Evolutionary conservation across 306 rosid species (phyloP).

Genomic region (Sesbania bispinosa): DNA sequence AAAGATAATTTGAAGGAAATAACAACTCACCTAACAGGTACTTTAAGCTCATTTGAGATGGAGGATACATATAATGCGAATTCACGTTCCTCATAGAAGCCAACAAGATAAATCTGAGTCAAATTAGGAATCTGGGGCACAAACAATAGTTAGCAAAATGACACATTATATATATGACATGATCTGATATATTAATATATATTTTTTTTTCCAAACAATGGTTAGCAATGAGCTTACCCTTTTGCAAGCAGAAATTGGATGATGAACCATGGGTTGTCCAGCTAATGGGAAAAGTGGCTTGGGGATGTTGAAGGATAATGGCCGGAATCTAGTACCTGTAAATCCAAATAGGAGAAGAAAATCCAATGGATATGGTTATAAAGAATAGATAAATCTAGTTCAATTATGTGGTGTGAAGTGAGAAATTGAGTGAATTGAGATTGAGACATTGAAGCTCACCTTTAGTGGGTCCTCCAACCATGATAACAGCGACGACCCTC

Average conservation of each 20-base stretch:
- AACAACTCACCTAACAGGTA: constrained; percentile 71
- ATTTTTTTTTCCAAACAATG: neutral
- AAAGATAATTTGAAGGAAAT: neutral
- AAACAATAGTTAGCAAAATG: neutral
- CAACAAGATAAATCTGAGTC: constrained; percentile 78
- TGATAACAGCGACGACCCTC: constrained; percentile 85
- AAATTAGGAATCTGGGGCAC: constrained; percentile 78
- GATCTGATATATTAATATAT: too few species aligned
- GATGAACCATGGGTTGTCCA: constrained; percentile 98
- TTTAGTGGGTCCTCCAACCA: constrained; percentile 99
- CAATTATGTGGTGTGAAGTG: neutral
- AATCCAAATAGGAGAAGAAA: neutral
- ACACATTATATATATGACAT: too few species aligned
- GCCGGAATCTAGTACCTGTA: constrained; percentile 92
- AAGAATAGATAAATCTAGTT: too few species aligned
- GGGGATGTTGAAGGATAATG: constrained; percentile 83
- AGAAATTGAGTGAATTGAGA: neutral
- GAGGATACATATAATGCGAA: constrained; percentile 79
- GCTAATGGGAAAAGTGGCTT: constrained; percentile 97
- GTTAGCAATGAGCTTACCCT: constrained; percentile 44
- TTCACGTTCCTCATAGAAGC: constrained; percentile 96
- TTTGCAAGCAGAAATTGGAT: constrained; percentile 94
- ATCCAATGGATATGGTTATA: too few species aligned
- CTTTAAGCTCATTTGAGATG: constrained; percentile 85
- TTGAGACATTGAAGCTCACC: constrained; percentile 24